Base-by-base conservation (phyloP, 2,329 filamentous ascomycete genomes). In the Aquanectria penicillioides region DNA sequence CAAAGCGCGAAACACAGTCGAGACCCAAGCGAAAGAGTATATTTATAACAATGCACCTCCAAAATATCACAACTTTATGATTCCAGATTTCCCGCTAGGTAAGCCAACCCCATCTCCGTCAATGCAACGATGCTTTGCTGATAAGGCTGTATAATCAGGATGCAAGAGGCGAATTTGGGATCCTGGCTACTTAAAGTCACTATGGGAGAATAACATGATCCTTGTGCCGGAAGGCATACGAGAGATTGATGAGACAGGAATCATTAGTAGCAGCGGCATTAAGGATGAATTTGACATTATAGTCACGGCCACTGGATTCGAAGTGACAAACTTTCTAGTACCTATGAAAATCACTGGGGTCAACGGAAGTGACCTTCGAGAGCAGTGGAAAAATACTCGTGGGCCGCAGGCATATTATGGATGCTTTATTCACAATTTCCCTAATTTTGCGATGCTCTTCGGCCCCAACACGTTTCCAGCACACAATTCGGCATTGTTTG, bases 141-240 rank as follows among this genome's bases (percentile, higher is more conserved):
- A 13, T 18, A 22, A n/a, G n/a, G 6, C 17, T 10, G 4, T 2
- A 15, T 13, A 12, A 13, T 4, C 7, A 52, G 48, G 55, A 3
- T 74, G 72, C 59, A 74, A 73, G 65, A 57, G 72, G 8, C 61
- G 69, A 8, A 70, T 74, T 46, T 69, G 63, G 18, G 73, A 74
- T 36, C 66, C 72, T 7, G 50, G 57, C 12, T 59, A 59, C 29
- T 51, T 59, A 18, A 51, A 43, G 13, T 17, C 50, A 3, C 38
- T 59, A 3, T 37, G 31, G 26, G 28, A n/a, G 10, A 38, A 33
- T 15, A 55, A 55, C 17, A 36, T 59, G 13, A 18, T 55, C 3
- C 43, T 59, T 6, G 37, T 55, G 18, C 50, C 57, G 1, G 50
- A 59, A 25, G 57, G 57, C 4, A 56, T 59, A 12, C 43, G 22